phyloP scores from a whole-genome alignment of 2,329 filamentous ascomycete species.

The Exophiala phaeomuriformis region DNA sequence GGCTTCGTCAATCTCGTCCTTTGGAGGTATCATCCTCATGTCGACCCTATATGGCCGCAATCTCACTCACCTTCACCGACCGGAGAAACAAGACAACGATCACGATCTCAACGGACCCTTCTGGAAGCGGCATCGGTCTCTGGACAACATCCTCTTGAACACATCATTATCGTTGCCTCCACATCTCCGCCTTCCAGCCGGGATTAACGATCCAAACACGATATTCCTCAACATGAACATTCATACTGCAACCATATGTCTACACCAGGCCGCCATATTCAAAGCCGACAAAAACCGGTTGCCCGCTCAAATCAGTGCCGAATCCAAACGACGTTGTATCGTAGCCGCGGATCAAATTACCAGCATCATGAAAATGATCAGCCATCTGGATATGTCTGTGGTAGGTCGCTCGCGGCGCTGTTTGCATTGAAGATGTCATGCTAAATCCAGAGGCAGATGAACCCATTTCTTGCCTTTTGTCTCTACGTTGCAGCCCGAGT shows the following conservation, averaged over 20 bases:
- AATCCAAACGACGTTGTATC: slow-evolving; percentile 89
- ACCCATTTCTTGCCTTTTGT: slow-evolving; percentile 91
- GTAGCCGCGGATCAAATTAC: slow-evolving; percentile 90
- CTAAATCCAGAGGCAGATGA: slow-evolving; percentile 56
- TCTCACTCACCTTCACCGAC: slow-evolving; percentile 81
- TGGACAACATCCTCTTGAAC: slow-evolving; percentile 86
- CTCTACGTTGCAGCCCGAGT: slow-evolving; percentile 93
- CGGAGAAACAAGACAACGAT: slow-evolving; percentile 71
- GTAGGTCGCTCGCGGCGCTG: slow-evolving; percentile 48
- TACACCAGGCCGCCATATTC: slow-evolving; percentile 98
- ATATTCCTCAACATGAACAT: slow-evolving; percentile 96
- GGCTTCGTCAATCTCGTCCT: slow-evolving; percentile 66
- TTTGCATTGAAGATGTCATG: not conserved
- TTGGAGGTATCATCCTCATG: slow-evolving; percentile 74
- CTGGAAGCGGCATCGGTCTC: slow-evolving; percentile 83
- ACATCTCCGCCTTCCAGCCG: slow-evolving; percentile 68
- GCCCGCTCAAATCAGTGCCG: slow-evolving; percentile 66
- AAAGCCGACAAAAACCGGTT: slow-evolving; percentile 87
- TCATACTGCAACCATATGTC: slow-evolving; percentile 88
- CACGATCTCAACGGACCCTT: slow-evolving; percentile 86
- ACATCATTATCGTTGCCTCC: slow-evolving; percentile 76
- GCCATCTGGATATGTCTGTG: slow-evolving; percentile 73
- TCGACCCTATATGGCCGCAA: slow-evolving; percentile 89
- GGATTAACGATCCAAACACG: slow-evolving; percentile 70
- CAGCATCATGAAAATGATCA: slow-evolving; percentile 90